Evolutionary conservation across 306 rosid genomes (phyloP), one percentile per base, ranked within the genome.

Genomic region (Rosa chinensis): DNA sequence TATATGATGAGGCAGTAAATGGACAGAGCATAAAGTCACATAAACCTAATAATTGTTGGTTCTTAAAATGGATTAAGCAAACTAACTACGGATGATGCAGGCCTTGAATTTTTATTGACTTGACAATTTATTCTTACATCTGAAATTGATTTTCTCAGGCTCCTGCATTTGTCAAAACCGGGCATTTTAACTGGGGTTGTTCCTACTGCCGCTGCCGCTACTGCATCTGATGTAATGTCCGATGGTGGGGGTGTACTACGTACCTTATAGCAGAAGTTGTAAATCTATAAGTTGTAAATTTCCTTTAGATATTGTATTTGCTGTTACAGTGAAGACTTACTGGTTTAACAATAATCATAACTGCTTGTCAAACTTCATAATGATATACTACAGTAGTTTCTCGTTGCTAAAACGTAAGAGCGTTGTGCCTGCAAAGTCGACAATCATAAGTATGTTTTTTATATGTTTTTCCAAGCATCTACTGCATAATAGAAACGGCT

Each of bases 111-210:
- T 43, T 47, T 21, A 68, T 66, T 78, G 66, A 75, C 69, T 56
- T 64, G 73, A 78, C 43, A 58, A 37, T 21, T 43, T 75, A 35
- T 72, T 49, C 67, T 21, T 53, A 44, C 78, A n/a, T 74, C 49
- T 62, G 78, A 52, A 79, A 66, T 80, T 80, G 68, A 80, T 87
- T 64, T 9, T 85, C 58, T 72, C 93, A 95, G 99, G 94, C 97
- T 95, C 76, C 90, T 92, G 66, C 99, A 91, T 88, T 84, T 91
- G 82, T 92, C 99, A 9, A 95, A 95, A 85, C 96, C 96, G 3
- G 97, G 96, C 75, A 86, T 87, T 83, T 88, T 97, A 53, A 92
- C 99, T 3, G 97, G 98, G 58, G 98, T 91, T 80, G 98, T 95
- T 85, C 91, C 97, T 67, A 92, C 98, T 17, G 97, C 94, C 0